Evolutionary conservation across 306 rosid species (phyloP).

Genomic region (Prinsepia uniflora): DNA sequence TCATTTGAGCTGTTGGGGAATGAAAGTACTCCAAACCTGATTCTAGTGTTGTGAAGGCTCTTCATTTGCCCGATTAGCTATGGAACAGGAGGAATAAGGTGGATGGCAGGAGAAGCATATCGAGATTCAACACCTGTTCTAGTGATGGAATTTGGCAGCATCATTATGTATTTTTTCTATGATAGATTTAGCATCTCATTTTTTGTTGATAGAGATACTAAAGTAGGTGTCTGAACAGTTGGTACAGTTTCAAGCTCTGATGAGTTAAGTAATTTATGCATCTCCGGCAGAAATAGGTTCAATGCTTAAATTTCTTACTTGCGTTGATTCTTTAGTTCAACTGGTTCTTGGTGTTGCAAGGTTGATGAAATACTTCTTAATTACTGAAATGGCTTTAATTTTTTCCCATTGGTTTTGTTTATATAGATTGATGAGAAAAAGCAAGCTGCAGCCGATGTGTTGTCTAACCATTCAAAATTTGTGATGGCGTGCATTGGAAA

Average conservation of each 20-base stretch:
- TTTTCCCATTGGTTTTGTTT: background rate
- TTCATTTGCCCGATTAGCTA: background rate
- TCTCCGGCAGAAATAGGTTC: background rate
- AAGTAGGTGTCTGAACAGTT: background rate
- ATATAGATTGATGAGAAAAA: conserved; percentile 62
- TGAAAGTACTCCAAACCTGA: background rate
- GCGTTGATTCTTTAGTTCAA: background rate
- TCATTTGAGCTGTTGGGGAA: too few species aligned
- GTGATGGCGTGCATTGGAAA: conserved; percentile 75
- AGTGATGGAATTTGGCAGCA: background rate
- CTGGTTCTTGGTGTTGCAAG: background rate
- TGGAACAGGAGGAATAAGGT: background rate
- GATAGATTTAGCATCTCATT: background rate
- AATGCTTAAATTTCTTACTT: background rate
- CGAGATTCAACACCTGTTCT: background rate
- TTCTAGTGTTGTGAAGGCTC: too few species aligned
- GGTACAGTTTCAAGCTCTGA: background rate
- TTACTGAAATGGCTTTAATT: background rate
- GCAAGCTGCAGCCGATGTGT: conserved; percentile 85
- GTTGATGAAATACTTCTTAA: conserved; percentile 3
- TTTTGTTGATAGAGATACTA: background rate
- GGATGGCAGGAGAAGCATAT: background rate
- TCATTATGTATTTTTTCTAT: background rate
- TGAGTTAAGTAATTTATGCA: background rate
- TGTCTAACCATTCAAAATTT: conserved; percentile 80